Percentiles rank a stretch among this genome's conserved stretches.
Conservation (phyloP, 1,284 basidiomycete genomes). For the Xanthoconium separans region DNA sequence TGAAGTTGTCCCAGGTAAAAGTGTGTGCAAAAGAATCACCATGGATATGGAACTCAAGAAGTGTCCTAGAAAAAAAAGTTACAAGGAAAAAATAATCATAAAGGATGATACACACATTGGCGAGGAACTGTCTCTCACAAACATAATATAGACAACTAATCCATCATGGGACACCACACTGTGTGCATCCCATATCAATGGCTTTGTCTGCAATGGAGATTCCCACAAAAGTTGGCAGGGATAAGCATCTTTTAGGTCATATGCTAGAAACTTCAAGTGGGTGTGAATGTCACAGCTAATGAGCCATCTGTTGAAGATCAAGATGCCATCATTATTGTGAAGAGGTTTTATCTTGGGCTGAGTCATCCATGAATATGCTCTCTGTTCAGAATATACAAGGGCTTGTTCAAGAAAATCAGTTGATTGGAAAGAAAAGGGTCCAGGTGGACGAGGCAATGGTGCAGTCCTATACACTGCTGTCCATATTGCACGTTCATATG, state of each 20-base stretch:
- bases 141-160: background rate
- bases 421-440: background rate
- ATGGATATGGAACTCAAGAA: background rate
- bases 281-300: too few relatives aligned
- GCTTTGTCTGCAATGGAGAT: too few relatives aligned
- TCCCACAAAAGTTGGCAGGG: background rate
- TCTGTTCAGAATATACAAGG: background rate
- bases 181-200: background rate
- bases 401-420: background rate
- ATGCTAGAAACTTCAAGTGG: too few relatives aligned
- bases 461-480: background rate
- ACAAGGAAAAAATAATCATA: too few relatives aligned
- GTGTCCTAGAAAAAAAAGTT: background rate
- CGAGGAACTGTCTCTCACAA: too few relatives aligned
- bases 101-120: too few relatives aligned
- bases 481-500: background rate
- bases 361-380: background rate
- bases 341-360: background rate
- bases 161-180: background rate
- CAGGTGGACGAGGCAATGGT: background rate
- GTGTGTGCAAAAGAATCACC: background rate
- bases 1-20: background rate
- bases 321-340: background rate
- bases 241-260: background rate
- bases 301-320: too few relatives aligned